Conservation (phyloP, 257 asterid genomes). For the Solanum okadae region DNA sequence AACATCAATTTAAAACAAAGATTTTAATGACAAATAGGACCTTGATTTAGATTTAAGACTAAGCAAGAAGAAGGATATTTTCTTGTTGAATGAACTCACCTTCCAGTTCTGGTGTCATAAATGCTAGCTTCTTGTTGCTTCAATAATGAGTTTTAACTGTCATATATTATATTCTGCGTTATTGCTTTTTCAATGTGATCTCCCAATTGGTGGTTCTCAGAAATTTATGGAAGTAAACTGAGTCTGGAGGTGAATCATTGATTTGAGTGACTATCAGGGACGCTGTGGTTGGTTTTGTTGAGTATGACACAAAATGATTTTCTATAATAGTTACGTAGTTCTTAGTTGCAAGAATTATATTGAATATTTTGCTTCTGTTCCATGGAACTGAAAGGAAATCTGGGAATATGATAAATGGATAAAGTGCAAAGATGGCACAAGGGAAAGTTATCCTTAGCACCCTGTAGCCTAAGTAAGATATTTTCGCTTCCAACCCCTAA, state of each 20-base stretch:
- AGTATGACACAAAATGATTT: neutral
- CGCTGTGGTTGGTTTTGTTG: neutral
- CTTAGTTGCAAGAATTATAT: neutral
- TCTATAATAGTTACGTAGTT: neutral
- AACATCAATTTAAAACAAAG: neutral
- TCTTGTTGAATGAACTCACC: neutral
- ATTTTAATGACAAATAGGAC: neutral
- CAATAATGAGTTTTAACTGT: neutral
- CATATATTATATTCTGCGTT: neutral
- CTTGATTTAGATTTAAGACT: neutral
- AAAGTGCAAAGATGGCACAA: neutral
- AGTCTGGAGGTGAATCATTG: neutral
- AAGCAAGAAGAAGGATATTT: neutral
- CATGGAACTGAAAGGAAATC: neutral
- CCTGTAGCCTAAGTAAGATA: neutral
- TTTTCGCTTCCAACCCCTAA: neutral
- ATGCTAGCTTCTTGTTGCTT: neutral
- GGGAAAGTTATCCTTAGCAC: neutral
- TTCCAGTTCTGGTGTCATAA: neutral
- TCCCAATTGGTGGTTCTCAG: neutral
- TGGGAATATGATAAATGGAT: neutral
- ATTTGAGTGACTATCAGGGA: neutral
- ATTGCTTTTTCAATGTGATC: neutral
- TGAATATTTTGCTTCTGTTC: neutral
- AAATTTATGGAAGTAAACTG: neutral